Evolutionary conservation across 2,329 filamentous ascomycete genomes (phyloP), one percentile per base, ranked within the genome.

Genomic region (Kalmusia sp.): DNA sequence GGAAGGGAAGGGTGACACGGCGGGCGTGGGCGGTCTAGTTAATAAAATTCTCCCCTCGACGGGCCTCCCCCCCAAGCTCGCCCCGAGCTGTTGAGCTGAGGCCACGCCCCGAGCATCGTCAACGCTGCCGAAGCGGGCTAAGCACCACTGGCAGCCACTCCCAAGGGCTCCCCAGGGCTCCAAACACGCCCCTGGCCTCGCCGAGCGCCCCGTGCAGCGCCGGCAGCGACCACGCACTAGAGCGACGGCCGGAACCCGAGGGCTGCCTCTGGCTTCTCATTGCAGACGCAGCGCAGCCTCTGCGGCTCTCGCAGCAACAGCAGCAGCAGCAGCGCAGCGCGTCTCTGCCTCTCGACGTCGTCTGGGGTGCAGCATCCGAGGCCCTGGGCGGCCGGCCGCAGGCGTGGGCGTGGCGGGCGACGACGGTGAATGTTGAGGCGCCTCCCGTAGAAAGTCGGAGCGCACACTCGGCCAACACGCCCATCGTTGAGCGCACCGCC

Each of bases 11-110:
- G 37, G 43, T 31, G 34, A 34, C 31, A 47, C 49, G 53, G 48
- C 49, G 46, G 51, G 52, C 41, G 51, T 30, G 37, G 41, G 51
- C 39, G 15, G 53, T 56, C 51, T 56, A 52, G 46, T 49, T 69
- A 64, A 64, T 64, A 66, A 68, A 63, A 65, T 68, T 63, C 30
- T 59, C 54, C 28, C 27, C 31, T 49, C 21, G 47, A 55, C 58
- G 61, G 64, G 52, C 50, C 57, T 57, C 66, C 52, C 68, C 69
- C 30, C 43, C 3, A 69, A 65, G 68, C 68, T 62, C 55, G 62
- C 64, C 64, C 68, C 68, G 63, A 64, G 60, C 62, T 71, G 69
- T 72, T 71, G 70, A 71, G 69, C 68, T 63, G 66, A 67, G 61
- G 60, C 68, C 69, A 47, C 38, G 54, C 58, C 50, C 41, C 52